Percentiles rank a stretch among this genome's conserved stretches.
Conservation (phyloP, 441 rosid species). For the Theobroma grandiflorum region DNA sequence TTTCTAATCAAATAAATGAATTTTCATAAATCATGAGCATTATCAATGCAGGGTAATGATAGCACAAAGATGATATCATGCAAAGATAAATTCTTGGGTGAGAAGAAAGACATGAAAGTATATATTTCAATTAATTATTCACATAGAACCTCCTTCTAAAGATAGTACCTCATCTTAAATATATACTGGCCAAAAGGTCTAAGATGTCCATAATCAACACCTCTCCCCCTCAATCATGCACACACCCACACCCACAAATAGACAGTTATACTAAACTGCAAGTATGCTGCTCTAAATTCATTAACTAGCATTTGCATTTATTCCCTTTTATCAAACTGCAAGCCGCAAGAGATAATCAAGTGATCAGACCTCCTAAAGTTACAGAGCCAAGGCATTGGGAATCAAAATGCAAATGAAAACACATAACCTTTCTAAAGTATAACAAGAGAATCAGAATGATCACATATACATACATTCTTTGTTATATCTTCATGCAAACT, state of each 20-base stretch:
- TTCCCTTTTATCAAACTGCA: background rate
- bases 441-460: constrained; percentile 8
- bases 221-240: background rate
- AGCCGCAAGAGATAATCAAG: background rate
- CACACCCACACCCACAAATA: background rate
- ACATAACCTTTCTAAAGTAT: background rate
- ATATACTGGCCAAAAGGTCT: background rate
- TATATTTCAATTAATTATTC: background rate
- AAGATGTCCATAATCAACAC: background rate
- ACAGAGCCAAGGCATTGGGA: background rate
- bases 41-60: background rate
- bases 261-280: background rate
- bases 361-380: background rate
- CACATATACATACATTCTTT: constrained; percentile 47
- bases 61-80: background rate
- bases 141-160: background rate
- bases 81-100: background rate
- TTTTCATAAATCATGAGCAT: constrained; percentile 1
- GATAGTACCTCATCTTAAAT: background rate
- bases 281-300: background rate
- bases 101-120: background rate
- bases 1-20: background rate
- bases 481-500: constrained; percentile 56
- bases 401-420: constrained; percentile 2
- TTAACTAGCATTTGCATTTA: background rate